Conservation (phyloP, 208 protist genomes). For the Acanthamoeba sp. region DNA sequence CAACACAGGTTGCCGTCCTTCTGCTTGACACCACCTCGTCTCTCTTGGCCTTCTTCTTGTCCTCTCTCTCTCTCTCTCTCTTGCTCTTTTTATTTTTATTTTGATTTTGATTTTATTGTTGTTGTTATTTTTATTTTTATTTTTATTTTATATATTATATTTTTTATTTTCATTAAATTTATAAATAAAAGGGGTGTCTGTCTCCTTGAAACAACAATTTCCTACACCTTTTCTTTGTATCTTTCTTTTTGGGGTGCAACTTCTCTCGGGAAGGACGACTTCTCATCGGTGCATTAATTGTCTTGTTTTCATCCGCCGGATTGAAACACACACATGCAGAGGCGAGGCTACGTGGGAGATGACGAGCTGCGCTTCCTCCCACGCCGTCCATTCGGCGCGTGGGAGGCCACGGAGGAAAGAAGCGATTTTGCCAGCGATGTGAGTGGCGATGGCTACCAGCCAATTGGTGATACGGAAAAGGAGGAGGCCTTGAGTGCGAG, state of each 20-base stretch:
- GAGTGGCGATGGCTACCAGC: not conserved
- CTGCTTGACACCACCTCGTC: not conserved
- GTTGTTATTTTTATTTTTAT: too few species aligned
- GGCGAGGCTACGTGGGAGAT: not conserved
- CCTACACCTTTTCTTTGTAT: not conserved
- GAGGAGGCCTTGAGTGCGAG: not conserved
- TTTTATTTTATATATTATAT: too few species aligned
- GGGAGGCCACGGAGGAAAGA: not conserved
- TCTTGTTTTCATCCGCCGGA: not conserved
- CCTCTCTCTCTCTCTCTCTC: too few species aligned
- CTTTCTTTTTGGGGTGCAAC: not conserved
- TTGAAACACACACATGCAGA: not conserved
- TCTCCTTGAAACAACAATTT: not conserved
- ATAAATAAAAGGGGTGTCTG: too few species aligned
- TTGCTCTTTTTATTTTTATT: too few species aligned
- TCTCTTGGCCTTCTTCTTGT: not conserved
- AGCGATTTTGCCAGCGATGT: not conserved
- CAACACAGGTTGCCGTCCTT: not conserved
- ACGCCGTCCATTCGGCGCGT: not conserved
- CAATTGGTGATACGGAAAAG: not conserved
- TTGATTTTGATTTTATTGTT: too few species aligned
- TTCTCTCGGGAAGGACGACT: not conserved
- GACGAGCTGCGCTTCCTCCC: not conserved
- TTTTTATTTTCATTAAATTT: too few species aligned
- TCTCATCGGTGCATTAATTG: not conserved